Evolutionary conservation across 1,139 yeast genomes (phyloP).

Genomic region (Kodamaea arcana): DNA sequence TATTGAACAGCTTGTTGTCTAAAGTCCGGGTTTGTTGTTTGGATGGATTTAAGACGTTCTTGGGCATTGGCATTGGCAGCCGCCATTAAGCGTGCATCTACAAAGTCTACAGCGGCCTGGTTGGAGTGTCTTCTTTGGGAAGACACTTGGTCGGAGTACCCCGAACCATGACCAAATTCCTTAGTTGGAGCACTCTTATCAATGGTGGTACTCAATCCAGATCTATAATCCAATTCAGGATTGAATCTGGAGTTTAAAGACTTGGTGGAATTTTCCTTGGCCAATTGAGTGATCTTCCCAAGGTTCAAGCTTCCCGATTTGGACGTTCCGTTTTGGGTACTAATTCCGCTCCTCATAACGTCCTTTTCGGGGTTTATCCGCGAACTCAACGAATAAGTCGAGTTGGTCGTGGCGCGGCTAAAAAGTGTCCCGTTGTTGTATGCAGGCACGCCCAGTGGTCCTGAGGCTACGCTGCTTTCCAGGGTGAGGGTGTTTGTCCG

Average conservation of each 20-base stretch:
- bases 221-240: conserved; percentile 42
- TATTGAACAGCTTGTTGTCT: conserved; percentile 42
- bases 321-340: conserved; percentile 26
- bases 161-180: conserved; percentile 22
- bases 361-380: conserved; percentile 47
- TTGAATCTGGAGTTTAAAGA: conserved; percentile 42
- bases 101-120: conserved; percentile 41
- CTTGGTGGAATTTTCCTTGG: conserved; percentile 40
- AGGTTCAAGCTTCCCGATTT: conserved; percentile 25
- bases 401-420: conserved; percentile 40
- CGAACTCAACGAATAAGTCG: conserved; percentile 42
- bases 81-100: conserved; percentile 54
- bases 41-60: conserved; percentile 41
- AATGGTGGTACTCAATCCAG: conserved; percentile 33
- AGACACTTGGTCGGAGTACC: conserved; percentile 23
- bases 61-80: conserved; percentile 61
- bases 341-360: conserved; percentile 43
- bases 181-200: conserved; percentile 35
- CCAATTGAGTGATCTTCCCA: conserved; percentile 39
- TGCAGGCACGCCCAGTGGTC: conserved; percentile 31
- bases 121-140: conserved; percentile 28
- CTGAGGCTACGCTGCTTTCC: conserved; percentile 15
- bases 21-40: conserved; percentile 33
- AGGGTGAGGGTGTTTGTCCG: conserved; percentile 9
- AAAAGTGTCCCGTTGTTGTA: conserved; percentile 35